These are phyloP conservation scores for Plectosphaerella cucumerina DNA, from an alignment of 2,329 filamentous ascomycete species.

Conservation along the genomic window DNA sequence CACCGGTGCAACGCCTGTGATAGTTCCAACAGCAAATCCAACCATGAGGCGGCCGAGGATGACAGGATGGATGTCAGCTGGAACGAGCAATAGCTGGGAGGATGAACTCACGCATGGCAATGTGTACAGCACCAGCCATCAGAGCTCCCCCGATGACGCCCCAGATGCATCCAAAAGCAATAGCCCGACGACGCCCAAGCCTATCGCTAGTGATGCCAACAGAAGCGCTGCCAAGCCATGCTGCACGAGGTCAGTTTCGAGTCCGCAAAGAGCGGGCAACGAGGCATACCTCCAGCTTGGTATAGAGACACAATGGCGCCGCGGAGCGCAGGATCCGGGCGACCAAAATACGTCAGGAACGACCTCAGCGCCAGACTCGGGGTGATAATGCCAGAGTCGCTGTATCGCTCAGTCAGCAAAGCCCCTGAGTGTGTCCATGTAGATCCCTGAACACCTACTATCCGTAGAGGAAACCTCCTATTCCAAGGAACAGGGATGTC, in stretches of 20 bases:
- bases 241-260: conserved; percentile 15
- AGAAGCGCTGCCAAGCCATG: conserved; percentile 34
- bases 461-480: conserved; percentile 36
- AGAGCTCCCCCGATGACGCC: conserved; percentile 31
- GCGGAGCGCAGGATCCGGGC: conserved; percentile 26
- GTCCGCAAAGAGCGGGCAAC: too few species aligned
- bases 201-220: conserved; percentile 32
- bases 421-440: background rate
- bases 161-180: conserved; percentile 34
- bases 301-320: conserved; percentile 36
- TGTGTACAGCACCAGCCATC: conserved; percentile 35
- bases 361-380: conserved; percentile 31
- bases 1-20: conserved; percentile 34
- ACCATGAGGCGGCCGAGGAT: conserved; percentile 32
- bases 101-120: conserved; percentile 30
- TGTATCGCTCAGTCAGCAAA: conserved; percentile 11
- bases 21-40: conserved; percentile 34
- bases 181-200: conserved; percentile 31
- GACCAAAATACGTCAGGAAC: conserved; percentile 28
- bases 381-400: conserved; percentile 37
- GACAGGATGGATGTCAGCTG: conserved; percentile 16
- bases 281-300: conserved; percentile 31
- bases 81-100: background rate
- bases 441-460: conserved; percentile 18
- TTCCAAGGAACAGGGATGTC: conserved; percentile 31